Base-by-base conservation (phyloP, 1,139 yeast species). In the Meyerozyma sp. region DNA sequence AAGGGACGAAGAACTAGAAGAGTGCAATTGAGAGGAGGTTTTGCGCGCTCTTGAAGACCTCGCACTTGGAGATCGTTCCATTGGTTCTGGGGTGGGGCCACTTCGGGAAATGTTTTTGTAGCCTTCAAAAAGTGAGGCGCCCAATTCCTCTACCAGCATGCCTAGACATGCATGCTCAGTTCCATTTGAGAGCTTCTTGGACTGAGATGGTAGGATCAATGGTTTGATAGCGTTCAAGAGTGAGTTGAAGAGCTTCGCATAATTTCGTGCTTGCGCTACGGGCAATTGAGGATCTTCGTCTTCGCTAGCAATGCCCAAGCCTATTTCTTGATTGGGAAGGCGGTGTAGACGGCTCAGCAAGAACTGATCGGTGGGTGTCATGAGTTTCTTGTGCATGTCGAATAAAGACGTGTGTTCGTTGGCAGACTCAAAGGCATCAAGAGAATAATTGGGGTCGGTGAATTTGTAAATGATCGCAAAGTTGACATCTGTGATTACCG, bases 361-460 rank as follows among this genome's bases (percentile, higher is more conserved):
- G 44, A 59, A 69, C 48, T 69, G 75, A 44, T 70, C 76, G 0
- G 75, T 65, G 0, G 76, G 75, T 5, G 64, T 51, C 57, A 69
- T 54, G 40, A 70, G 50, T 49, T 66, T 70, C 44, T 62, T 65
- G 43, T 67, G 73, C 10, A 68, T 56, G 28, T 71, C 76, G 28
- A 54, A 46, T 32, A 65, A 50, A 4, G 68, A 56, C 2, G 50
- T 48, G 43, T 61, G 66, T 10, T 65, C 68, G 3, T 42, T 47
- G 14, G 45, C 48, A 13, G 41, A 28, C 8, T 59, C 67, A 3
- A 42, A 40, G 9, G 49, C 56, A 11, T 65, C 73, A 5, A 58
- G 45, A 1, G 63, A 46, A 47, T 57, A 64, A 37, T 60, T 66
- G 2, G 74, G 68, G 42, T 69, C 67, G 0, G 77, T 69, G 49